Percentiles rank a stretch among this genome's conserved stretches.
Evolutionary conservation across 2,329 filamentous ascomycete species (phyloP).

Genomic region (Talaromyces sp.): DNA sequence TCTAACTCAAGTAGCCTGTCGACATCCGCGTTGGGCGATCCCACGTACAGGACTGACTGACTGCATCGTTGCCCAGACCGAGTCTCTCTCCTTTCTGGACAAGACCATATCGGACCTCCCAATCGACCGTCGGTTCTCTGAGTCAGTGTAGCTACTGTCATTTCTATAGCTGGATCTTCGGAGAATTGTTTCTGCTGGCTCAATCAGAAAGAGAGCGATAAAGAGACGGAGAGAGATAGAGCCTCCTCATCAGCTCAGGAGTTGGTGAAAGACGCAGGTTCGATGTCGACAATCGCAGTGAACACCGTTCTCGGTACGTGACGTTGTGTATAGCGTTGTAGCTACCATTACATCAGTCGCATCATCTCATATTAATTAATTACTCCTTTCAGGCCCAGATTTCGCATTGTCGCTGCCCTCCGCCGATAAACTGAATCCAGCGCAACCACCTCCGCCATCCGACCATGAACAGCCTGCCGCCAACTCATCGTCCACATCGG

Average conservation of each 20-base stretch:
- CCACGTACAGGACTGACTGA: constrained; percentile 13
- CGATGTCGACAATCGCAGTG: constrained; percentile 32
- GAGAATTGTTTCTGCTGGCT: constrained; percentile 29
- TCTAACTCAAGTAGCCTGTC: background rate
- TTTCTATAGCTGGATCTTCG: constrained; percentile 21
- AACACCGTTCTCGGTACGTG: constrained; percentile 14
- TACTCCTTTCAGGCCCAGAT: constrained; percentile 19
- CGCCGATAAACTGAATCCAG: constrained; percentile 15
- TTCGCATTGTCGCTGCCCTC: constrained; percentile 18
- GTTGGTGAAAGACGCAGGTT: constrained; percentile 31
- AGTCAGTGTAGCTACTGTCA: constrained; percentile 27
- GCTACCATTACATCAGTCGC: constrained; percentile 3
- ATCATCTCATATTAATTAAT: background rate
- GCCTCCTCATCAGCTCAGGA: constrained; percentile 33
- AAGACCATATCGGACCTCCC: background rate
- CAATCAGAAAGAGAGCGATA: constrained; percentile 24
- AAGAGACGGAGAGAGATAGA: constrained; percentile 32
- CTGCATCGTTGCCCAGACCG: constrained; percentile 9
- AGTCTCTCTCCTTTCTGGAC: constrained; percentile 19
- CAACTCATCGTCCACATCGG: constrained; percentile 16
- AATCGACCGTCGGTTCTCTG: background rate
- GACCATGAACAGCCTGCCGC: constrained; percentile 18
- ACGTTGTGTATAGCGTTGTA: background rate
- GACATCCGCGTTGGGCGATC: constrained; percentile 16
- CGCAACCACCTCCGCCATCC: constrained; percentile 17